phyloP scores from a whole-genome alignment of 2,329 filamentous ascomycete species.

The Lasiodiplodia gonubiensis region DNA sequence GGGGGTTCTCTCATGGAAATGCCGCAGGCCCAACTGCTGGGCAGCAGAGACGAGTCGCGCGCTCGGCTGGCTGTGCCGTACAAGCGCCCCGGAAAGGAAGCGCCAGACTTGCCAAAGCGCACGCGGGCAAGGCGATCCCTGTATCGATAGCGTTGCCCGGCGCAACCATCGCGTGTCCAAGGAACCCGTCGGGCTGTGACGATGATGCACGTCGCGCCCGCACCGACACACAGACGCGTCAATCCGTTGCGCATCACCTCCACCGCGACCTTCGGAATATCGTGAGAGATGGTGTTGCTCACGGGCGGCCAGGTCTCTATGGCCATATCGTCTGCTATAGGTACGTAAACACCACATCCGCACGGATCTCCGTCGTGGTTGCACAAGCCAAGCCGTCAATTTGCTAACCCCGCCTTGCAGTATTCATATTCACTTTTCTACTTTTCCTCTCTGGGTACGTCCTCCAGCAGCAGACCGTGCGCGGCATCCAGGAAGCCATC shows the following conservation, averaged over 20 bases:
- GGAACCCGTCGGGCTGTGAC: not conserved
- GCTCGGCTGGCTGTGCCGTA: not conserved
- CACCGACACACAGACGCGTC: slow-evolving; percentile 4
- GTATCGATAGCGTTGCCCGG: slow-evolving; percentile 25
- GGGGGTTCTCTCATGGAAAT: slow-evolving; percentile 3
- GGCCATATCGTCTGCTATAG: slow-evolving; percentile 66
- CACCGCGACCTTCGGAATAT: not conserved
- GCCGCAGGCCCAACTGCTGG: slow-evolving; percentile 1
- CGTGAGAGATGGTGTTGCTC: slow-evolving; percentile 58
- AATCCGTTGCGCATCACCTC: slow-evolving; percentile 10
- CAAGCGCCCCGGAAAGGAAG: not conserved
- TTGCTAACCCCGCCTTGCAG: slow-evolving; percentile 40
- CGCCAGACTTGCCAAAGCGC: not conserved
- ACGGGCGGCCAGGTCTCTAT: slow-evolving; percentile 74
- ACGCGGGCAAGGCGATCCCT: not conserved
- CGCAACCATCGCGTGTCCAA: slow-evolving; percentile 9
- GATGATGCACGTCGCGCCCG: not conserved
- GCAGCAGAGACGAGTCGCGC: not conserved
- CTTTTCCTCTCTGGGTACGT: slow-evolving; percentile 89
- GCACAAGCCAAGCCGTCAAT: slow-evolving; percentile 13
- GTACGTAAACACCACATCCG: slow-evolving; percentile 52
- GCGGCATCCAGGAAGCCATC: slow-evolving; percentile 76
- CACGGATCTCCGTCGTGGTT: not conserved
- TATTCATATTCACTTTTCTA: slow-evolving; percentile 77
- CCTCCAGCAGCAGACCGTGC: slow-evolving; percentile 84